phyloP scores from a whole-genome alignment of 225 moss, liverwort and hornwort genomes.

The Pleurozium schreberi region DNA sequence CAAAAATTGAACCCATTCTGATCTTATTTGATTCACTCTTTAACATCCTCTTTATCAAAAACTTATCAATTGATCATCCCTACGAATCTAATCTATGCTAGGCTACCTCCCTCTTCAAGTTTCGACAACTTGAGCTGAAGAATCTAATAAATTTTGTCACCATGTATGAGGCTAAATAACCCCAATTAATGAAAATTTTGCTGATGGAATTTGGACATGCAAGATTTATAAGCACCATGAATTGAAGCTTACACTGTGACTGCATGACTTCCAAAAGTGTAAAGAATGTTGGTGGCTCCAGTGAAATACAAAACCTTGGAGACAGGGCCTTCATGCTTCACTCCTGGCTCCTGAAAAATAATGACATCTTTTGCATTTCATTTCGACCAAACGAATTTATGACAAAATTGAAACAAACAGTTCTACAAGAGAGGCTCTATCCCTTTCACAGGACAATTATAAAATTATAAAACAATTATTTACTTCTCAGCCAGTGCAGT shows the following conservation, averaged over 20 bases:
- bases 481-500: too few relatives aligned
- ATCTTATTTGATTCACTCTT: not conserved
- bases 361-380: not conserved
- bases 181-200: not conserved
- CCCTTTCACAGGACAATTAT: not conserved
- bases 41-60: not conserved
- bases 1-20: too few relatives aligned
- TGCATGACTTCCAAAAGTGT: slow-evolving; percentile 79
- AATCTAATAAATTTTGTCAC: not conserved
- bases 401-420: not conserved
- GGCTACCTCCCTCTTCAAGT: not conserved
- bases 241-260: slow-evolving; percentile 80
- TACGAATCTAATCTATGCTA: not conserved
- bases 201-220: not conserved
- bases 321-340: slow-evolving; percentile 40
- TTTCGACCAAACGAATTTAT: not conserved
- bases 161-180: not conserved
- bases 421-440: not conserved
- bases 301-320: slow-evolving; percentile 61
- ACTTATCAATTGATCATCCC: too few relatives aligned
- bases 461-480: not conserved
- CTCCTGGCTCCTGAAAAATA: not conserved
- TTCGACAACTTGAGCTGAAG: not conserved
- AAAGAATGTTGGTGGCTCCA: slow-evolving; percentile 79
- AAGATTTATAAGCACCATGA: not conserved